A percentile compares a stretch with the other conserved stretches of the same genome.
Evolutionary conservation across 768 basidiomycete genomes (phyloP).

Genomic region (Paxillus rubicundulus): DNA sequence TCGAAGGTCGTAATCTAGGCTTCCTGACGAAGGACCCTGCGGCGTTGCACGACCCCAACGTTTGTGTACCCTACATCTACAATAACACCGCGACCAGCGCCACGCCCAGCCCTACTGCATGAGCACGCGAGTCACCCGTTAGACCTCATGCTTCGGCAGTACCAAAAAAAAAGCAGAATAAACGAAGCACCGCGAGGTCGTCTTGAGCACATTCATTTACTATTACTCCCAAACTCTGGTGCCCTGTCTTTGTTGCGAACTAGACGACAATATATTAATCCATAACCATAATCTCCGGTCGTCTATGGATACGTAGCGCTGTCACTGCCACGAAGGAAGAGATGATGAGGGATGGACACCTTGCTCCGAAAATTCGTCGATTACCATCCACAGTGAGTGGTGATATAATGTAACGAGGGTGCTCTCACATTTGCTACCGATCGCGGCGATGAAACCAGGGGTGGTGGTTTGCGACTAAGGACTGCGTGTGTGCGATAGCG

Average conservation of each 20-base stretch:
- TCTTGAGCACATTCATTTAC: background rate
- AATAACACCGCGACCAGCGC: conserved; percentile 7
- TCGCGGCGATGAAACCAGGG: too few species aligned
- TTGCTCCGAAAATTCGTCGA: too few species aligned
- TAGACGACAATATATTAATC: too few species aligned
- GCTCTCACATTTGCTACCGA: too few species aligned
- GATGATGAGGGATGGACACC: too few species aligned
- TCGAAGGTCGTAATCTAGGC: conserved; percentile 54
- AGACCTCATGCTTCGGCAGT: background rate
- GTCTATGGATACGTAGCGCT: background rate
- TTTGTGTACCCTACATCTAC: conserved; percentile 55
- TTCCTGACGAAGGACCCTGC: conserved; percentile 64
- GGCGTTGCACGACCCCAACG: conserved; percentile 49
- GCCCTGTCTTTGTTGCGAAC: background rate
- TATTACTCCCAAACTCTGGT: background rate
- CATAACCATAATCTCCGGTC: background rate
- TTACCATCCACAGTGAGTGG: too few species aligned
- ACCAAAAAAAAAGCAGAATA: background rate
- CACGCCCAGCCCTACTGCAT: conserved; percentile 10
- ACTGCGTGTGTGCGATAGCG: too few species aligned
- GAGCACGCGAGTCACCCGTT: background rate
- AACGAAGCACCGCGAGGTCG: background rate
- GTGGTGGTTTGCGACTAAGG: too few species aligned
- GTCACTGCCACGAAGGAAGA: background rate
- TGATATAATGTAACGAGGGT: too few species aligned